Evolutionary conservation across 306 rosid genomes (phyloP).

Genomic region (Potentilla sterilis): DNA sequence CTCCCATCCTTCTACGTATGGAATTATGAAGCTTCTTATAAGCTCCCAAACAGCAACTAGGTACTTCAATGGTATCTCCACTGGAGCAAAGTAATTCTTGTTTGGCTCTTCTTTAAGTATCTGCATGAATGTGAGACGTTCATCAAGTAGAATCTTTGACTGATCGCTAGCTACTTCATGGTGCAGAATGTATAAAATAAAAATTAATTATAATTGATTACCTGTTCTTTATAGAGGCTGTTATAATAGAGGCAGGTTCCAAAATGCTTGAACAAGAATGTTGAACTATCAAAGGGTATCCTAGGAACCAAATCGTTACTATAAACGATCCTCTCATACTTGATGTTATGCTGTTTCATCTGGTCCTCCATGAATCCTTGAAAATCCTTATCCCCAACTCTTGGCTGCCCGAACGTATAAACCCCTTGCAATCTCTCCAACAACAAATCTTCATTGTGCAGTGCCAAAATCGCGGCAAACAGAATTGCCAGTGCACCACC

Average conservation of each 20-base stretch:
- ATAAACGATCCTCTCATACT: constrained; percentile 55
- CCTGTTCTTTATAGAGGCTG: constrained; percentile 40
- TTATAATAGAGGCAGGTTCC: constrained; percentile 55
- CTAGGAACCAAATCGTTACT: constrained; percentile 58
- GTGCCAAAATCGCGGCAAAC: constrained; percentile 37
- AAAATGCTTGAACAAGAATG: constrained; percentile 55
- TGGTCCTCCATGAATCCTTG: constrained; percentile 36
- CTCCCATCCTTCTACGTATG: constrained; percentile 29
- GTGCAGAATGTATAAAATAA: background rate
- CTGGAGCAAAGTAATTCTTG: constrained; percentile 41
- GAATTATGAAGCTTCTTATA: constrained; percentile 57
- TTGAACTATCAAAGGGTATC: constrained; percentile 49
- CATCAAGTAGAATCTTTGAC: background rate
- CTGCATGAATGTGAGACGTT: constrained; percentile 26
- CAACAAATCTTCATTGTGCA: constrained; percentile 44
- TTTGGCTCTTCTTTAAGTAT: constrained; percentile 53
- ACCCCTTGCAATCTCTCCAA: constrained; percentile 54
- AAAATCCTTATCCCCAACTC: constrained; percentile 51
- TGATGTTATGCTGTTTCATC: constrained; percentile 25
- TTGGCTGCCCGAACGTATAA: constrained; percentile 57
- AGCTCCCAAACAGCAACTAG: constrained; percentile 42
- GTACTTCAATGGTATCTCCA: constrained; percentile 33
- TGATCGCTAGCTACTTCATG: too few species aligned
- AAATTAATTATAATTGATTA: background rate
- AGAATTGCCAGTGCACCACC: constrained; percentile 69